Base-by-base conservation (phyloP, 192 early-diverging fungal genomes). In the Dissophora ornata region DNA sequence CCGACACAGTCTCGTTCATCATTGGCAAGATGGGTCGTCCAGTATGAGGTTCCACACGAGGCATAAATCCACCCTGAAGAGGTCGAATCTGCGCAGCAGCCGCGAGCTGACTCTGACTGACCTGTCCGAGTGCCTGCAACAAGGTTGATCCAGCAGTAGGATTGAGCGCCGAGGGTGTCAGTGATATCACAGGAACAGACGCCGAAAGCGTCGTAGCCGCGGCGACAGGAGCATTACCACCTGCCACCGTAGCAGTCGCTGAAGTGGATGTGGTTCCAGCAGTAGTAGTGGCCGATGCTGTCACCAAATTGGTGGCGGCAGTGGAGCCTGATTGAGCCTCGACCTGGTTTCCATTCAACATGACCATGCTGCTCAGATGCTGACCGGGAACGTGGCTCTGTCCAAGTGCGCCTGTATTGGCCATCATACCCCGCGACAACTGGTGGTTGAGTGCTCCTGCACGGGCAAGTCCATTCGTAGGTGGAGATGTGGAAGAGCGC, bases 1-100 rank as follows among this genome's bases (percentile, higher is more conserved):
- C 73, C 19, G 73, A 77, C 19, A 77, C 73, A n/a, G 73, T 77
- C 44, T 77, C 73, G 8, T 77, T 77, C 15, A 77, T 53, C 73
- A 77, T 67, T 22, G 73, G 73, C n/a, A 77, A 49, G 11, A 77
- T 77, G 1, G 73, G 73, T 56, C 73, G 33, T 34, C 73, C 73
- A 6, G 73, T 67, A 47, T 77, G 64, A 7, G 73, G 73, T 41
- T 67, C 65, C 28, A 75, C 71, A 3, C 71, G 34, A 11, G 73
- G 73, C 28, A 77, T 51, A 42, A 77, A 77, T 36, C 73, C 73
- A 15, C 73, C 73, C 50, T 77, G 73, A n/a, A 77, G 65, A 18
- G 73, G 73, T 36, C 73, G 57, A 12, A 77, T 62, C 44, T 77
- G 73, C 0, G 47, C 48, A 3, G 38, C 64, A 9, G 65, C 73